Conservation (phyloP, 2,329 filamentous ascomycete genomes). For the Pseudocercospora eumusae region DNA sequence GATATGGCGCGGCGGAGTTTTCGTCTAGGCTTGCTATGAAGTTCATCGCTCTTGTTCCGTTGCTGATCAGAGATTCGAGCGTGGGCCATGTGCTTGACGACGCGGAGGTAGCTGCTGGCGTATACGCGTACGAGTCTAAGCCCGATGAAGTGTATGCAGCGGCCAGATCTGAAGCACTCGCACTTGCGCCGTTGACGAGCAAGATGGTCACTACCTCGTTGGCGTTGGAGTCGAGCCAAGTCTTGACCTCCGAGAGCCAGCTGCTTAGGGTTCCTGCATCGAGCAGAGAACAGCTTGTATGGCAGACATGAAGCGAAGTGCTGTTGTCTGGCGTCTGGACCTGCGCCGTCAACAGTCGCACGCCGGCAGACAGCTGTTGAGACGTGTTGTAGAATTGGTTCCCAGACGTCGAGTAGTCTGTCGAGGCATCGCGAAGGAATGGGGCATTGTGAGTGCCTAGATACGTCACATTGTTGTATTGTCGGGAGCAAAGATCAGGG, state of each 20-base stretch:
- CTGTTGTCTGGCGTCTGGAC: constrained; percentile 55
- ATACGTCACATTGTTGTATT: constrained; percentile 62
- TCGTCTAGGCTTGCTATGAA: constrained; percentile 81
- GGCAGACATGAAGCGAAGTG: constrained; percentile 60
- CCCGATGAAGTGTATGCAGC: constrained; percentile 55
- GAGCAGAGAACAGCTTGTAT: constrained; percentile 62
- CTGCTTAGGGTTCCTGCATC: constrained; percentile 53
- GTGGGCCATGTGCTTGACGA: constrained; percentile 74
- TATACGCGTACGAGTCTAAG: constrained; percentile 48
- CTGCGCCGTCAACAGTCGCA: constrained; percentile 66
- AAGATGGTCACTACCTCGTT: constrained; percentile 87
- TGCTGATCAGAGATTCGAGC: constrained; percentile 71
- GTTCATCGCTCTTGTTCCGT: constrained; percentile 55
- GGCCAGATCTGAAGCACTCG: constrained; percentile 48
- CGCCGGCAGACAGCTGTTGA: constrained; percentile 61
- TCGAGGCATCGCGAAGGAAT: constrained; percentile 45
- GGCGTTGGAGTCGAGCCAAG: constrained; percentile 64
- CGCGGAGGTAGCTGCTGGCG: constrained; percentile 37
- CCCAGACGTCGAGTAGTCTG: constrained; percentile 48
- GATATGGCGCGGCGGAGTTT: constrained; percentile 70
- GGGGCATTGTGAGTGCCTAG: constrained; percentile 66
- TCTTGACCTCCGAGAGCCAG: constrained; percentile 60
- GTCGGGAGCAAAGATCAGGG: constrained; percentile 56
- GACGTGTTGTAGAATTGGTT: constrained; percentile 60
- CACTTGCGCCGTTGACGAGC: constrained; percentile 70